Conservation (phyloP, 2,329 filamentous ascomycete species). For the Ascomycota sp. region DNA sequence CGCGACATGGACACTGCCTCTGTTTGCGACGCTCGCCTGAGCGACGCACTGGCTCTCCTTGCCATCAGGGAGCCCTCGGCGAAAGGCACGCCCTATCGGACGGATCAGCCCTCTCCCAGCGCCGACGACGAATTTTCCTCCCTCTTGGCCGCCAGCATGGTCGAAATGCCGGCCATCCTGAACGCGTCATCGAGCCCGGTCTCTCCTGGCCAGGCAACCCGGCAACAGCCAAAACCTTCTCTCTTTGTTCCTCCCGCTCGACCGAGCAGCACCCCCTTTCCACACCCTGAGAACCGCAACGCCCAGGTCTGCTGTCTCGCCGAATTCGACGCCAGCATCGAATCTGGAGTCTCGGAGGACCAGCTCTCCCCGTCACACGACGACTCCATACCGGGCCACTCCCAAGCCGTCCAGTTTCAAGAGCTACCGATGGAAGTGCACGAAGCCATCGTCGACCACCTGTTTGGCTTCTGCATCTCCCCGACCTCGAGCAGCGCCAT, state of each 20-base stretch:
- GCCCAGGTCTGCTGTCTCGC: slow-evolving; percentile 9
- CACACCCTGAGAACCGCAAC: slow-evolving; percentile 26
- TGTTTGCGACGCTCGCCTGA: background rate
- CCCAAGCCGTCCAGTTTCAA: slow-evolving; percentile 16
- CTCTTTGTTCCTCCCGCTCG: slow-evolving; percentile 17
- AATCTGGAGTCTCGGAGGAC: no score
- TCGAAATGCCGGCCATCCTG: slow-evolving; percentile 12
- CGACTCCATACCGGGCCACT: slow-evolving; percentile 4
- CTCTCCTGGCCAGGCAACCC: slow-evolving; percentile 29
- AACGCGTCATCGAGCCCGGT: slow-evolving; percentile 29
- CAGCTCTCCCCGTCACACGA: slow-evolving; percentile 3
- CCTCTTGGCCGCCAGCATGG: slow-evolving; percentile 16
- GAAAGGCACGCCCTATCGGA: slow-evolving; percentile 2
- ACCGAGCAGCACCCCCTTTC: slow-evolving; percentile 38
- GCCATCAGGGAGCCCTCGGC: slow-evolving; percentile 1
- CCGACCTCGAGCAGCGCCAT: slow-evolving; percentile 32
- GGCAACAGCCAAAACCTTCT: slow-evolving; percentile 20
- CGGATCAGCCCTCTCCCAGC: slow-evolving; percentile 1
- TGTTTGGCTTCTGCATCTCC: slow-evolving; percentile 46
- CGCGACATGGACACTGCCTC: no score
- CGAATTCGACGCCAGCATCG: slow-evolving; percentile 4
- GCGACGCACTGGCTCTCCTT: slow-evolving; percentile 1
- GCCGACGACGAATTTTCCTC: slow-evolving; percentile 14
- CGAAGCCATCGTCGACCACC: slow-evolving; percentile 46
- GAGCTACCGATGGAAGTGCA: slow-evolving; percentile 47